phyloP scores from a whole-genome alignment of 192 early-diverging fungal genomes.

The Dispira simplex region DNA sequence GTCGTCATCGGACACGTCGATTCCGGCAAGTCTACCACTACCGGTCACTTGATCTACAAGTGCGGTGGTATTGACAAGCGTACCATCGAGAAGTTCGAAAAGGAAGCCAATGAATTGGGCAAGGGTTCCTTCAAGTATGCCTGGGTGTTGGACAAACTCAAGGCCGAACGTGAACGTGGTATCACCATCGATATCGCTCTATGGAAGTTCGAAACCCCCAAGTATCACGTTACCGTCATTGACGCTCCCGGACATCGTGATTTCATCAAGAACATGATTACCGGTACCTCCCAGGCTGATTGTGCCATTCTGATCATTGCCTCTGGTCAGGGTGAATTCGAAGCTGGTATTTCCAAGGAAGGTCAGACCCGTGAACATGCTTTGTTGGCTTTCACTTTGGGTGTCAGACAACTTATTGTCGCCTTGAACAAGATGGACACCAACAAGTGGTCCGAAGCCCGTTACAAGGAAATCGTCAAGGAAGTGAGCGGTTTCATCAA shows the following conservation, averaged over 20 bases:
- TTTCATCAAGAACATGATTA: slow-evolving; percentile 99
- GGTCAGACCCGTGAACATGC: slow-evolving; percentile 99
- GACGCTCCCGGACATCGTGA: slow-evolving; percentile 99
- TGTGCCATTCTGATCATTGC: slow-evolving; percentile 94
- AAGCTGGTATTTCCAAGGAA: slow-evolving; percentile 98
- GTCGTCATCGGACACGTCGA: slow-evolving; percentile 99
- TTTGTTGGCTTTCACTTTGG: slow-evolving; percentile 92
- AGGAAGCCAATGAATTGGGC: slow-evolving; percentile 96
- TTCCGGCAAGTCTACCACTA: slow-evolving; percentile 99
- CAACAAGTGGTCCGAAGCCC: slow-evolving; percentile 85
- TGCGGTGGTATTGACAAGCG: slow-evolving; percentile 99
- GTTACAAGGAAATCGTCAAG: slow-evolving; percentile 94
- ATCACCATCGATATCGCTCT: slow-evolving; percentile 98
- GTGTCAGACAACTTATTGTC: slow-evolving; percentile 97
- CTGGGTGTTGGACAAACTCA: slow-evolving; percentile 97
- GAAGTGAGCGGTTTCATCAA: slow-evolving; percentile 91
- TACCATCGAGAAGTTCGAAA: slow-evolving; percentile 99
- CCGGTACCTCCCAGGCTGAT: slow-evolving; percentile 97
- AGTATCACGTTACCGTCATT: slow-evolving; percentile 96
- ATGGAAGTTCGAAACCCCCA: slow-evolving; percentile 94
- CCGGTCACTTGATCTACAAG: slow-evolving; percentile 99
- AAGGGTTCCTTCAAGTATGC: slow-evolving; percentile 99
- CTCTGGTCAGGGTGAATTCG: slow-evolving; percentile 75
- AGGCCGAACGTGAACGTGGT: slow-evolving; percentile 99
- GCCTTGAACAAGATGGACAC: slow-evolving; percentile 99